Evolutionary conservation across 75 land plant genomes (phyloP).

Genomic region (Cupressus sempervirens): DNA sequence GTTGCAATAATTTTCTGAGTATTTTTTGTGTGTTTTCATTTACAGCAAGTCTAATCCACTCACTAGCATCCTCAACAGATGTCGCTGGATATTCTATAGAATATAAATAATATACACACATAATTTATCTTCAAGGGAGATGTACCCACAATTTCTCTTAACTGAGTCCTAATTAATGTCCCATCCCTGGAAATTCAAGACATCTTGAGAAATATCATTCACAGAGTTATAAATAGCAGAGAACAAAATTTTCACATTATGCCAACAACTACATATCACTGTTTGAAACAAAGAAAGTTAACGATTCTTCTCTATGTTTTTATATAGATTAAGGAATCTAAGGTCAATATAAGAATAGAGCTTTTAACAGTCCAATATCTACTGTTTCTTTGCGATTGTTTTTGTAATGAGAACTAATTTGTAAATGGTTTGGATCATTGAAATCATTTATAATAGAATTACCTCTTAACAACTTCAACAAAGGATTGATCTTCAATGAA

Average conservation of each 20-base stretch:
- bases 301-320: neutral
- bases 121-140: neutral
- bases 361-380: neutral
- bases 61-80: conserved; percentile 30
- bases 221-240: conserved; percentile 56
- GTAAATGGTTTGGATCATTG: neutral
- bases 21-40: conserved; percentile 44
- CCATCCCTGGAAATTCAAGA: conserved; percentile 48
- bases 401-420: neutral
- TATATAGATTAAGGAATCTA: neutral
- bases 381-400: neutral
- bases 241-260: conserved; percentile 51
- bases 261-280: conserved; percentile 26
- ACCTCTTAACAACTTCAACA: too few species aligned
- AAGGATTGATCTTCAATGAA: too few species aligned
- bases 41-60: conserved; percentile 18
- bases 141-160: conserved; percentile 59
- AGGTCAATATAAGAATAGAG: neutral
- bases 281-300: conserved; percentile 37
- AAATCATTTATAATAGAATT: too few species aligned
- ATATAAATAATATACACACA: neutral
- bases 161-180: conserved; percentile 39
- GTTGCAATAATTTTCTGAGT: conserved; percentile 38
- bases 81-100: conserved; percentile 15
- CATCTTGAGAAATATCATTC: conserved; percentile 46